Percentiles rank a stretch among this genome's conserved stretches.
These are phyloP conservation scores for Funneliformis caledonium DNA, from an alignment of 371 early-diverging fungal species.

Conservation along the genomic window DNA sequence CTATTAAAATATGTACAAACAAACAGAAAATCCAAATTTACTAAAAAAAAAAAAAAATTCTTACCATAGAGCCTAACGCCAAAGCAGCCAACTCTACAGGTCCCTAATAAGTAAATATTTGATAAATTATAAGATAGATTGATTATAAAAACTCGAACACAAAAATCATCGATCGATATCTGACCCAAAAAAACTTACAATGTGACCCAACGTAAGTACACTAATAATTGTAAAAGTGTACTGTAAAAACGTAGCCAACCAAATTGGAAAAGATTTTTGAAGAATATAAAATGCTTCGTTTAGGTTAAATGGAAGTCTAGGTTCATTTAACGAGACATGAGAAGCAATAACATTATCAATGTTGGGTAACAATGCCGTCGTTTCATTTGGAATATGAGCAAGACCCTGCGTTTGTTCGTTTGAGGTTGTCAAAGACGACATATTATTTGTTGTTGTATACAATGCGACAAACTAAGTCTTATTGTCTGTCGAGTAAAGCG, in stretches of 20 bases:
- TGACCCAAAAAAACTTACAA: conserved; percentile 22
- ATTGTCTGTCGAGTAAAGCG: neutral
- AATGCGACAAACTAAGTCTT: neutral
- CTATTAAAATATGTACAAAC: neutral
- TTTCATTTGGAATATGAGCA: neutral
- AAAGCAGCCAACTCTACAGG: conserved; percentile 39
- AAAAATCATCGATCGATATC: neutral
- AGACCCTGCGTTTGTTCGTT: neutral
- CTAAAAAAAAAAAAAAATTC: neutral
- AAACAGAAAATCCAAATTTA: neutral
- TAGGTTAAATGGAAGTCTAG: neutral
- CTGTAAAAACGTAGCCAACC: conserved; percentile 39
- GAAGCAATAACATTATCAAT: neutral
- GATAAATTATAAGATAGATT: neutral
- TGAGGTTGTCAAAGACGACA: neutral
- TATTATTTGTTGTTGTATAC: neutral
- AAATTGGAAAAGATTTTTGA: conserved; percentile 29
- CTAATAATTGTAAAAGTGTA: conserved; percentile 34
- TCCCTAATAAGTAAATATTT: conserved; percentile 30
- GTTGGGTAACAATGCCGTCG: neutral
- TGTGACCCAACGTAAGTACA: conserved; percentile 43
- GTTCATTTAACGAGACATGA: neutral
- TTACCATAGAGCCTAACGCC: conserved; percentile 42
- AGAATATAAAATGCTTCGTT: conserved; percentile 28
- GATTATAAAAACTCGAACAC: neutral